Evolutionary conservation across 305 asterid species (phyloP), one percentile per base, ranked within the genome.

Genomic region (Salvia sclarea): DNA sequence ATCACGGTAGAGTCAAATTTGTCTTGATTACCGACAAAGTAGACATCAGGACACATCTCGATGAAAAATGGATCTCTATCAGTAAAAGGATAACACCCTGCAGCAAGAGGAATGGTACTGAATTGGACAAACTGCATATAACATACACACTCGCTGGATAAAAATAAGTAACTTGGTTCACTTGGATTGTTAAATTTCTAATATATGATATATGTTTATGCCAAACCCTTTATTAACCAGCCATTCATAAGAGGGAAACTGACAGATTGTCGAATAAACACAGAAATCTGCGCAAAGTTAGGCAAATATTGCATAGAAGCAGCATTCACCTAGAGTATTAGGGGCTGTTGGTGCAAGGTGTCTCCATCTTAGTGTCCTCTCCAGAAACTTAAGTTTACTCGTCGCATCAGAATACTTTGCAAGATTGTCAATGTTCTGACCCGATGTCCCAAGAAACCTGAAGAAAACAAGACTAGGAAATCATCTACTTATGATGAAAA

Each of bases 331-430:
- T 75, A 94, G 92, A 68, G 99, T 94, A 69, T 88, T 94, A 49
- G 98, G 98, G 56, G 98, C 90, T 8, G 99, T 87, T 65, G 99
- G 99, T 75, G 98, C 98, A 38, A 94, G 62, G 82, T 91, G 99
- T 75, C 99, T 85, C 98, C 99, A 94, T 83, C 87, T 84, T 85
- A 94, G 68, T 59, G 92, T 91, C 86, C 98, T 85, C 80, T 89
- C 99, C 87, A 94, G 60, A 68, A 88, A 91, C 61, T 76, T 95
- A 65, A 87, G 77, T 72, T 76, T 86, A 75, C 72, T 79, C 56
- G 79, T 64, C 20, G 92, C 98, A 59, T 89, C 86, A 52, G 96
- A 83, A 83, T 94, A 89, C 76, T 83, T 88, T 79, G 81, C 87
- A 74, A 89, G 96, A 78, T 94, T 95, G 45, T 86, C 92, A 41